These are phyloP conservation scores for Apiospora arundinis DNA, from an alignment of 2,329 filamentous ascomycete genomes.

Conservation along the genomic window DNA sequence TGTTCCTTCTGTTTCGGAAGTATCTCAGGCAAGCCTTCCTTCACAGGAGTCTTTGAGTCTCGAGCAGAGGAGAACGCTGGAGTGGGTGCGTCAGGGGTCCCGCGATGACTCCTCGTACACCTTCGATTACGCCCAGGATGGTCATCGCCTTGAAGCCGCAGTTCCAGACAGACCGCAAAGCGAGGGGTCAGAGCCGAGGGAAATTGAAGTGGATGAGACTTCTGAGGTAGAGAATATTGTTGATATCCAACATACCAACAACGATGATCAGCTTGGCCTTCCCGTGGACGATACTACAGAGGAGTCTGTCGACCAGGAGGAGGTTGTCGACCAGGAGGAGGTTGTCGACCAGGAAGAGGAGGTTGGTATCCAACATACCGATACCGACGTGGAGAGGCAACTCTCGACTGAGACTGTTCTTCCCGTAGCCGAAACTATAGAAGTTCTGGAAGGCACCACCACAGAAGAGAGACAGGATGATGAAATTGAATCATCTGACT, in stretches of 20 bases:
- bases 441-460: neutral
- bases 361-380: too few species aligned
- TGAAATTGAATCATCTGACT: neutral
- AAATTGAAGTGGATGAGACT: neutral
- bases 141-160: neutral
- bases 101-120: neutral
- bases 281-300: neutral
- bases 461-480: neutral
- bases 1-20: neutral
- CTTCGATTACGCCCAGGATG: neutral
- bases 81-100: neutral
- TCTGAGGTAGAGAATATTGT: neutral
- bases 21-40: neutral
- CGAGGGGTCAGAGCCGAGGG: conserved; percentile 4
- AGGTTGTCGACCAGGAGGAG: too few species aligned
- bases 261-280: neutral
- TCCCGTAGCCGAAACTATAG: neutral
- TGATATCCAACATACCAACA: neutral
- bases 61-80: neutral
- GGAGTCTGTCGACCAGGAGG: too few species aligned
- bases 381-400: too few species aligned
- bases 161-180: neutral
- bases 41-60: neutral
- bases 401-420: too few species aligned
- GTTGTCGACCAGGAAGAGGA: too few species aligned